Evolutionary conservation across 2,329 filamentous ascomycete genomes (phyloP), one percentile per base, ranked within the genome.

Genomic region (Cadophora sp.): DNA sequence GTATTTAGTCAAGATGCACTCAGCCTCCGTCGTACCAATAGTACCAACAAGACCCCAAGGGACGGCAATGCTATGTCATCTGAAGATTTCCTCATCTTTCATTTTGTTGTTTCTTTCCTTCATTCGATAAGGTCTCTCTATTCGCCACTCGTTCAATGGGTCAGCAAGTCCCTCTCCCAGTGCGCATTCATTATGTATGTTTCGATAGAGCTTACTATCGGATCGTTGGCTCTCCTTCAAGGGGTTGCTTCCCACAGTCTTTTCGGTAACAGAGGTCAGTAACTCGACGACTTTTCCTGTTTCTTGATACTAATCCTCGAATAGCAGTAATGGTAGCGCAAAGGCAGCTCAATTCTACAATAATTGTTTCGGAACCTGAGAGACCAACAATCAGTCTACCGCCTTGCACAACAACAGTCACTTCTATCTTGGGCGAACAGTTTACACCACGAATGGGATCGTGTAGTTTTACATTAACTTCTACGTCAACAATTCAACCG

Each of bases 131-230:
- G 37, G 63, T 53, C 22, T 55, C 56, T 40, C 56, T 58, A 58
- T 63, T 24, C 31, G 43, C 37, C 29, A 19, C 60, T 48, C 48
- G 37, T 67, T 69, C 48, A 63, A 68, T 70, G 62, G 43, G 43
- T 22, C 22, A n/a, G 50, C 60, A 34, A 55, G 4, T 58, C 22
- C 62, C 27, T 51, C 34, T 43, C 40, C 62, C 26, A 50, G 62
- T 64, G 50, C 67, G 61, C 66, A 64, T 66, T 69, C 69, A 72
- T 64, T 48, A 75, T 75, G 73, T 68, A 70, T 61, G n/a, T 64
- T 55, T 63, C 66, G 8, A 59, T 60, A 43, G 60, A 27, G 55
- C 50, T 74, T 31, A 50, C 62, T 56, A 27, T 72, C 22, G 69
- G 71, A 51, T 69, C 68, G 48, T 53, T 71, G 64, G 65, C 68